Conservation (phyloP, 2,329 filamentous ascomycete genomes). For the Graphilbum fragrans region DNA sequence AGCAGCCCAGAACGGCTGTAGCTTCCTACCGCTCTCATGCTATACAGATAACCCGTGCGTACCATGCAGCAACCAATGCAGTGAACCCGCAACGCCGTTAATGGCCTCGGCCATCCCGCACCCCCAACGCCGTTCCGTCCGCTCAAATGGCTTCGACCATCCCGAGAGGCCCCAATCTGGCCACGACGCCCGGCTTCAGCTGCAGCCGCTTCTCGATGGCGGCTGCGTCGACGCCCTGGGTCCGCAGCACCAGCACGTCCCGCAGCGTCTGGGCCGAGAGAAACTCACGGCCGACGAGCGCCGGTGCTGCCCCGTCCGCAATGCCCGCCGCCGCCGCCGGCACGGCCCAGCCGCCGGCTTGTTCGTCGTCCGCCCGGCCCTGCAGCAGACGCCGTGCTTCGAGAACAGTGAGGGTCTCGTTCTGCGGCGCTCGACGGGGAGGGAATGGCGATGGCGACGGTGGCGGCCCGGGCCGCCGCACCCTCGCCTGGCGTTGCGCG, state of each 20-base stretch:
- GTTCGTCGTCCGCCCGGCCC: slow-evolving; percentile 29
- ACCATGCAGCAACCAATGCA: not conserved
- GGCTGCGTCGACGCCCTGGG: slow-evolving; percentile 21
- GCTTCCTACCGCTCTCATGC: too few relatives aligned
- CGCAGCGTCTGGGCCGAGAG: slow-evolving; percentile 34
- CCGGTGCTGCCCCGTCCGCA: not conserved
- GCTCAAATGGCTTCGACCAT: slow-evolving; percentile 23
- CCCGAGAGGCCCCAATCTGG: slow-evolving; percentile 27
- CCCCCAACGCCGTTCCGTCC: not conserved
- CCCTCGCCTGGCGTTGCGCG: slow-evolving; percentile 28
- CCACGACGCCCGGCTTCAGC: slow-evolving; percentile 32
- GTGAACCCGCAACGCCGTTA: too few relatives aligned
- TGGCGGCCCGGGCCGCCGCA: not conserved
- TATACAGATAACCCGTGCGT: too few relatives aligned
- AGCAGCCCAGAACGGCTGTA: too few relatives aligned
- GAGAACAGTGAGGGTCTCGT: slow-evolving; percentile 27
- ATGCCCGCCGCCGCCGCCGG: slow-evolving; percentile 7
- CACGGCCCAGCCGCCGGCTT: slow-evolving; percentile 19
- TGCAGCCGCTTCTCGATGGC: slow-evolving; percentile 34
- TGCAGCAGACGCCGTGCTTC: slow-evolving; percentile 34
- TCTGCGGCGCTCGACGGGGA: too few relatives aligned
- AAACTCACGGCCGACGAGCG: slow-evolving; percentile 26
- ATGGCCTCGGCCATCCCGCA: not conserved
- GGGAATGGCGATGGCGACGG: too few relatives aligned
- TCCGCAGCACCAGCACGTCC: slow-evolving; percentile 31